phyloP scores from a whole-genome alignment of 768 basidiomycete species.

The Macrolepiota fuliginosa region DNA sequence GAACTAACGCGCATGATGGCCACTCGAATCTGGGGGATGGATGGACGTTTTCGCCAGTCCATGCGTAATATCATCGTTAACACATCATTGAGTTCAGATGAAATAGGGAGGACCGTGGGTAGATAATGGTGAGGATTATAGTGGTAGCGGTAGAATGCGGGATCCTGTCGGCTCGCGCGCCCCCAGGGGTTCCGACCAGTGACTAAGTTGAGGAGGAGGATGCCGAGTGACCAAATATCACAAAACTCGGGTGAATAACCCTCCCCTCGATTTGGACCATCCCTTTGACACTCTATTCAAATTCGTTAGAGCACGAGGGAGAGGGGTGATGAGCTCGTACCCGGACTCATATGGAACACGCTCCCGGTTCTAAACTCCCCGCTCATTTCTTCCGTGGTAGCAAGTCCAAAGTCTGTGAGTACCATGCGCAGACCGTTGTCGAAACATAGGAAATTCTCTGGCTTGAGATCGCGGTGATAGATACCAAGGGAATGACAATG shows the following conservation, averaged over 20 bases:
- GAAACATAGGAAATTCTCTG: constrained; percentile 92
- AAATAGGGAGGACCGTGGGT: constrained; percentile 82
- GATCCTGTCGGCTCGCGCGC: constrained; percentile 77
- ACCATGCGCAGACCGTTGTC: constrained; percentile 73
- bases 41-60: constrained; percentile 60
- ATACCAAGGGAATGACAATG: constrained; percentile 91
- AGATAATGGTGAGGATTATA: constrained; percentile 77
- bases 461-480: constrained; percentile 96
- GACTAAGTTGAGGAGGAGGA: constrained; percentile 93
- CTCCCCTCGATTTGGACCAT: constrained; percentile 55
- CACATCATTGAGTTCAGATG: constrained; percentile 66
- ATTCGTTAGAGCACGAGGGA: background rate
- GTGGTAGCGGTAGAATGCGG: constrained; percentile 87
- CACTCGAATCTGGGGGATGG: constrained; percentile 49
- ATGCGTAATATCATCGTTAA: constrained; percentile 72
- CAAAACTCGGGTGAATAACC: constrained; percentile 85
- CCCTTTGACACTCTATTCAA: constrained; percentile 80
- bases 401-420: constrained; percentile 94
- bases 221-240: constrained; percentile 96
- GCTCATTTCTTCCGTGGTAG: constrained; percentile 83
- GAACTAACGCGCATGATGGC: constrained; percentile 54
- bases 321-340: constrained; percentile 33
- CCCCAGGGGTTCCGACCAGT: constrained; percentile 98
- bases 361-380: constrained; percentile 94
- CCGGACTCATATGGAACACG: constrained; percentile 98